A percentile compares a stretch with the other conserved stretches of the same genome.
phyloP scores from a whole-genome alignment of 2,329 filamentous ascomycete genomes.

The Neofusicoccum laricinum region DNA sequence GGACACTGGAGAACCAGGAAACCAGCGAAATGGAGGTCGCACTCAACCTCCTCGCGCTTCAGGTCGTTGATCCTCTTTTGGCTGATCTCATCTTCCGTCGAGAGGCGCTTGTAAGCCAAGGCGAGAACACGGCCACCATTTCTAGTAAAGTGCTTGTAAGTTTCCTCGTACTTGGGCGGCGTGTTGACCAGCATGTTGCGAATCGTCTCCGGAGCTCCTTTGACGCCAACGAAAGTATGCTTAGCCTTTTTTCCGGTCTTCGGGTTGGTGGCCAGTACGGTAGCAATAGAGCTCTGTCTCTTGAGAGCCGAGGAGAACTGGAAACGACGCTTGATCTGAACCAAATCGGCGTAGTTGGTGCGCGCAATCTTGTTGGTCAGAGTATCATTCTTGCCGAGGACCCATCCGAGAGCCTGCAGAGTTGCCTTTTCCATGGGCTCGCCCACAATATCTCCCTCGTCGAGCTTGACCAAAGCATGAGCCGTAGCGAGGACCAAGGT shows the following conservation, averaged over 20 bases:
- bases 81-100: conserved; percentile 75
- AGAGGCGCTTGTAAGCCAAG: conserved; percentile 89
- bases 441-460: conserved; percentile 95
- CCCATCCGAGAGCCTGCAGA: conserved; percentile 84
- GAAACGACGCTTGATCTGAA: conserved; percentile 95
- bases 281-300: conserved; percentile 90
- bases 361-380: conserved; percentile 64
- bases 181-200: conserved; percentile 83
- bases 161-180: conserved; percentile 91
- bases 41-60: conserved; percentile 89
- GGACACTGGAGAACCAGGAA: conserved; percentile 95
- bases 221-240: conserved; percentile 90
- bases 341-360: conserved; percentile 61
- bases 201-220: conserved; percentile 96
- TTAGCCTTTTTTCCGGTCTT: conserved; percentile 72
- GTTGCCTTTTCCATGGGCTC: conserved; percentile 99
- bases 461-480: conserved; percentile 91
- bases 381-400: conserved; percentile 82
- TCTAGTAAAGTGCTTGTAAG: conserved; percentile 95
- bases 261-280: conserved; percentile 68
- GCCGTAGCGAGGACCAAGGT: conserved; percentile 92
- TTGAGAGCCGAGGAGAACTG: conserved; percentile 97
- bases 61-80: conserved; percentile 86
- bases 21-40: conserved; percentile 81
- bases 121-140: conserved; percentile 93